phyloP scores from a whole-genome alignment of 306 rosid genomes.

The Nissolia schottii region DNA sequence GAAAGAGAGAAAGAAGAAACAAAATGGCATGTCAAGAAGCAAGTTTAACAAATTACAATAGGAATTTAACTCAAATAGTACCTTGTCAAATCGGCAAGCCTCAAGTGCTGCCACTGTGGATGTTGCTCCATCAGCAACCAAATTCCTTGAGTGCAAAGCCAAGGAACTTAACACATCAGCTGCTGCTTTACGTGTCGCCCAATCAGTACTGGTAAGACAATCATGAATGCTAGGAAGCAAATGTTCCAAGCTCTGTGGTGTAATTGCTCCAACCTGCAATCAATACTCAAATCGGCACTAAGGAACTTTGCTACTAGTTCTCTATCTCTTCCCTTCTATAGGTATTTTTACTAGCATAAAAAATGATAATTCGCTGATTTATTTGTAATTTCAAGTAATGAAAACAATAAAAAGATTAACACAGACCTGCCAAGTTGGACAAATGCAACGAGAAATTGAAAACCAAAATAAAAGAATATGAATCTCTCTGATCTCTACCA shows the following conservation, averaged over 20 bases:
- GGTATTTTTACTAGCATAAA: background rate
- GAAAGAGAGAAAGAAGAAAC: background rate
- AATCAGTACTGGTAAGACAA: conserved; percentile 74
- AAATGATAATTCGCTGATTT: background rate
- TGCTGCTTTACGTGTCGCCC: conserved; percentile 99
- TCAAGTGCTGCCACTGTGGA: conserved; percentile 67
- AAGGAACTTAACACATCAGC: conserved; percentile 74
- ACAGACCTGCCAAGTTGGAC: background rate
- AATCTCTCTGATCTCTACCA: background rate
- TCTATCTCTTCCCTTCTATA: conserved; percentile 3
- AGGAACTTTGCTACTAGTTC: background rate
- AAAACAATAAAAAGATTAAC: background rate
- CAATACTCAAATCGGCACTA: conserved; percentile 20
- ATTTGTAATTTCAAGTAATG: background rate
- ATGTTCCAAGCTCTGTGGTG: conserved; percentile 78
- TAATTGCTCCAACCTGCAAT: conserved; percentile 81
- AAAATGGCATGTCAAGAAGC: conserved; percentile 4
- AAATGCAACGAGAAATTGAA: background rate
- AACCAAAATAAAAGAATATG: background rate
- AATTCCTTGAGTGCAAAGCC: conserved; percentile 74
- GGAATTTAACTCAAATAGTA: conserved; percentile 34
- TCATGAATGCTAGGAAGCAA: conserved; percentile 74
- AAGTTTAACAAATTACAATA: background rate
- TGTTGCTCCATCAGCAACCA: conserved; percentile 54
- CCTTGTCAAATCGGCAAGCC: conserved; percentile 95